Evolutionary conservation across 164 flowering plant species (phyloP), one percentile per base, ranked within the genome.

Genomic region (Berberis vulgaris): DNA sequence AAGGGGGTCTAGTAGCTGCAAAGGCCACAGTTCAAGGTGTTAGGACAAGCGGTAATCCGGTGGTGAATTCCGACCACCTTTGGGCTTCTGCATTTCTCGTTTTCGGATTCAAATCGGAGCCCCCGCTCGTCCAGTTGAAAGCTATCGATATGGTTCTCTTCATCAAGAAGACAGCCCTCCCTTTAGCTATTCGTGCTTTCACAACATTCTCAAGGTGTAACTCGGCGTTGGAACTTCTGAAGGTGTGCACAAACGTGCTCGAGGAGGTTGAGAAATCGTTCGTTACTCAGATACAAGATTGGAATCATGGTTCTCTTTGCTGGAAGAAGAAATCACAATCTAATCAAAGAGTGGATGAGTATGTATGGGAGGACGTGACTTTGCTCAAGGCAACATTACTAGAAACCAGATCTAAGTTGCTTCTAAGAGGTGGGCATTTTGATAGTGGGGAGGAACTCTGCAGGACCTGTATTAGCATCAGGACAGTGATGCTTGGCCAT

Each of bases 401-500:
- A 0, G 97, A 91, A 72, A 89, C 96, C 9, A 80, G 96, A 78
- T 87, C 96, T 2, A 87, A 83, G 79, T 62, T 89, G 78, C 69
- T 91, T 72, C 52, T 89, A 63, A 78, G 97, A 72, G 97, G 96
- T 12, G 96, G 94, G 44, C 81, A 84, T 59, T 91, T 91, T 60
- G 96, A 91, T 64, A 82, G 83, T 41, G 94, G 86, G 0, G 96
- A 91, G 64, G 94, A 91, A 67, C 78, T 91, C 0, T 91, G 96
- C 67, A 83, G 96, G 68, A 91, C 89, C 13, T 87, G 97, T 57
- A 82, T 91, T 41, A 89, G 98, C 63, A 91, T 88, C 62, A 79
- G 94, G 69, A 89, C 96, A 7, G 96, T 91, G 62, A 89, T 91
- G 98, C 81, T 91, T 9, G 98, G 98, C 7, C 92, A 91, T 46